Conservation (phyloP, 31 red algal genomes). For the Odonthalia washingtoniensis region DNA sequence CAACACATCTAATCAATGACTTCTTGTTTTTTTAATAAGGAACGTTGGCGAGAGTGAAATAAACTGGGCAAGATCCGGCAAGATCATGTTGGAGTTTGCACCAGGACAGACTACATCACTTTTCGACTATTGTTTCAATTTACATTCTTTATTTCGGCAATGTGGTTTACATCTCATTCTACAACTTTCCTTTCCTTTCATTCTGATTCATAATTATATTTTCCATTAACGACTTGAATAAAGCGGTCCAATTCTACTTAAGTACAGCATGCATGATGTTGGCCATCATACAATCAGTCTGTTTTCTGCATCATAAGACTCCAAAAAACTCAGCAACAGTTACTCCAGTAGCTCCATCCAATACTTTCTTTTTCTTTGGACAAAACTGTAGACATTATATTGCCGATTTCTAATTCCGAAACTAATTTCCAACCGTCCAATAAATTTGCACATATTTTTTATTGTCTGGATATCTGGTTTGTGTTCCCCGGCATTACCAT, state of each 20-base stretch:
- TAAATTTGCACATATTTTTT: slow-evolving; percentile 33
- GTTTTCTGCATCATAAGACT: slow-evolving; percentile 36
- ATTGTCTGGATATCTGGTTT: slow-evolving; percentile 59
- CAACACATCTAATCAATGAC: too few relatives aligned
- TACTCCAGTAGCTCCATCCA: slow-evolving; percentile 80
- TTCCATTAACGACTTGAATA: slow-evolving; percentile 13
- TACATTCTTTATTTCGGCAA: too few relatives aligned
- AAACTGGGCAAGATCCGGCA: too few relatives aligned
- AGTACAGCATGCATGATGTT: slow-evolving; percentile 56
- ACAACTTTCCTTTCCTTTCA: too few relatives aligned
- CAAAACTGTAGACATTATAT: slow-evolving; percentile 48
- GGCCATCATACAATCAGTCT: slow-evolving; percentile 31
- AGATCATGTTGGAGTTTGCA: too few relatives aligned
- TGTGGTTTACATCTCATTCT: too few relatives aligned
- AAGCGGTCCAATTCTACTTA: slow-evolving; percentile 56
- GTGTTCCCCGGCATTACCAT: slow-evolving; percentile 74
- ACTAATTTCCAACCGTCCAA: slow-evolving; percentile 75
- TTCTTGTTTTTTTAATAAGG: too few relatives aligned
- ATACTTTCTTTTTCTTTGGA: slow-evolving; percentile 48
- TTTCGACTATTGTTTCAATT: too few relatives aligned
- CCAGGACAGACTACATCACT: too few relatives aligned
- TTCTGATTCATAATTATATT: background rate
- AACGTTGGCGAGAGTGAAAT: too few relatives aligned
- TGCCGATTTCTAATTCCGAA: slow-evolving; percentile 62
- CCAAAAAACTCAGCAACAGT: slow-evolving; percentile 47